Evolutionary conservation across 1,284 basidiomycete species (phyloP).

Genomic region (Xanthoconium separans): DNA sequence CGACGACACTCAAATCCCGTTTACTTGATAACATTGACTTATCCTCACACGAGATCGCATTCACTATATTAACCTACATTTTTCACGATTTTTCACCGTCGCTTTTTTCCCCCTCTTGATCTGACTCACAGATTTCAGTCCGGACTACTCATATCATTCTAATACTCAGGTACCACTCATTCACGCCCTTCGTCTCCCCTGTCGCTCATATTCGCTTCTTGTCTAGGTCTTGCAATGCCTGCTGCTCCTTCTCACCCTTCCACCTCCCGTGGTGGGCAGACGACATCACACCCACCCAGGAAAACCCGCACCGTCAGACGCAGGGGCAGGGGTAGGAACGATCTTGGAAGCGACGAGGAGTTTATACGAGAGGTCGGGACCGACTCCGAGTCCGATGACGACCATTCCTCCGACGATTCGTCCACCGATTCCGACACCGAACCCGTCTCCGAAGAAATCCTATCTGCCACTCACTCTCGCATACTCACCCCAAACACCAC

Average conservation of each 20-base stretch:
- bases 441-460: conserved; percentile 59
- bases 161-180: conserved; percentile 16
- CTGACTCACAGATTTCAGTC: conserved; percentile 18
- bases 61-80: neutral
- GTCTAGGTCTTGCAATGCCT: conserved; percentile 42
- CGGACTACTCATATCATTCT: conserved; percentile 25
- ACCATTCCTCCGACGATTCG: conserved; percentile 55
- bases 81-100: conserved; percentile 16
- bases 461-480: conserved; percentile 47
- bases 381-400: conserved; percentile 62
- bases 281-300: conserved; percentile 43
- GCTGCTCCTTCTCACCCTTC: conserved; percentile 37
- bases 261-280: conserved; percentile 22
- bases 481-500: conserved; percentile 63
- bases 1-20: conserved; percentile 4
- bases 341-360: conserved; percentile 70
- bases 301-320: conserved; percentile 43
- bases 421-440: conserved; percentile 67
- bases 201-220: conserved; percentile 8
- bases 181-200: conserved; percentile 14
- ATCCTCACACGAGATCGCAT: conserved; percentile 19
- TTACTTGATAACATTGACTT: conserved; percentile 3
- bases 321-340: conserved; percentile 55
- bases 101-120: conserved; percentile 25
- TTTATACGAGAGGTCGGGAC: conserved; percentile 65